Conservation (phyloP, 345 rosid genomes). For the Eucalyptus caleyi region DNA sequence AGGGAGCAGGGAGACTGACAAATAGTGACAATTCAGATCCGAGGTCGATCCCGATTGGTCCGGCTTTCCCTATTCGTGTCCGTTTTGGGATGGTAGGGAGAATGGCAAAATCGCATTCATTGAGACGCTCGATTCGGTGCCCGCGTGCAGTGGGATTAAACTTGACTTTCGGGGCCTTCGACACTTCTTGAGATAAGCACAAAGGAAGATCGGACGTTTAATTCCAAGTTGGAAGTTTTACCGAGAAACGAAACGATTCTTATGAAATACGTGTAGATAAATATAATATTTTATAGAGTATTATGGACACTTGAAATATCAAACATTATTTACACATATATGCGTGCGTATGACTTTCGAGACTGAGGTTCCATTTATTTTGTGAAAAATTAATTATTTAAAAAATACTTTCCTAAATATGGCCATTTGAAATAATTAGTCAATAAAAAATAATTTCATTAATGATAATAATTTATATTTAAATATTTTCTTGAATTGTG, state of each 20-base stretch:
- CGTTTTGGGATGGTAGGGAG: not conserved
- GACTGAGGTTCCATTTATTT: fast-evolving
- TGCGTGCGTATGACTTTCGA: fast-evolving
- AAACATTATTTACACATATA: not conserved
- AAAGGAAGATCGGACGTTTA: not conserved
- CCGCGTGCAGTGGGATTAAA: not conserved
- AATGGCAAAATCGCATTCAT: not conserved
- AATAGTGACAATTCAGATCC: not conserved
- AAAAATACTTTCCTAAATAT: too few relatives aligned
- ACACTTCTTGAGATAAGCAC: not conserved
- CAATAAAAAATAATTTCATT: too few relatives aligned
- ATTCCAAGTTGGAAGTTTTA: not conserved
- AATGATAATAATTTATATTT: too few relatives aligned
- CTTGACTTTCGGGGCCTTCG: not conserved
- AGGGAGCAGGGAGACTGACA: not conserved
- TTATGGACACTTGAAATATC: not conserved
- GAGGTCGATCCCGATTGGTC: not conserved
- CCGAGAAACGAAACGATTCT: not conserved
- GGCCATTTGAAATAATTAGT: too few relatives aligned
- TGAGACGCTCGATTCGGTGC: not conserved
- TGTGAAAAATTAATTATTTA: fast-evolving
- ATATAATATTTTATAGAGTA: not conserved
- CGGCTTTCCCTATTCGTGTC: not conserved
- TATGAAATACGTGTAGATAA: not conserved
- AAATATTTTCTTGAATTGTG: too few relatives aligned